phyloP scores from a whole-genome alignment of 2,329 filamentous ascomycete species.

The Ophiosphaerella herpotricha region DNA sequence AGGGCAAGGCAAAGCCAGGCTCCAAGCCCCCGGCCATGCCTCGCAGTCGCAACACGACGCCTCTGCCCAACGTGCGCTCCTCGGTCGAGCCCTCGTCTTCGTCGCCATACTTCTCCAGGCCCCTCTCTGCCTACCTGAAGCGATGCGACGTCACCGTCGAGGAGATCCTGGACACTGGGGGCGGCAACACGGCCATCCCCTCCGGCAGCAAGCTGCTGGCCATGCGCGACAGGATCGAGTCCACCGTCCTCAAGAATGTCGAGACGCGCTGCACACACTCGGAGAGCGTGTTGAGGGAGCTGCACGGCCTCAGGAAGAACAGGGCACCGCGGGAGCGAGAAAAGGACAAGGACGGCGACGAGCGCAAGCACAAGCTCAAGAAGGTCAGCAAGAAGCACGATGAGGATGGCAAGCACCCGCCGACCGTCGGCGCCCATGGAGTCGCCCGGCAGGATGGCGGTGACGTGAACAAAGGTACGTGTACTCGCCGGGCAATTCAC shows the following conservation, averaged over 20 bases:
- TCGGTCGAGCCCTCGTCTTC: constrained; percentile 44
- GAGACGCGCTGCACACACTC: constrained; percentile 65
- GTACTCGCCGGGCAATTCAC: background rate
- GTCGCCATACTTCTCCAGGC: constrained; percentile 66
- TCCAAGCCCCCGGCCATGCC: constrained; percentile 35
- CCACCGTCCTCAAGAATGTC: constrained; percentile 50
- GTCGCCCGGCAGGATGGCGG: constrained; percentile 67
- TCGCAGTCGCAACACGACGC: constrained; percentile 78
- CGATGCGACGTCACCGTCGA: constrained; percentile 66
- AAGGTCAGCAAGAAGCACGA: constrained; percentile 81
- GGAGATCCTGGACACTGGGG: constrained; percentile 68
- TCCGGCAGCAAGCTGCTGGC: constrained; percentile 67
- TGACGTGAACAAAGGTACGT: constrained; percentile 60
- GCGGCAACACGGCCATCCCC: constrained; percentile 56
- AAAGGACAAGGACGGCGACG: constrained; percentile 55
- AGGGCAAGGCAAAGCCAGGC: constrained; percentile 59
- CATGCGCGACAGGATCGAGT: constrained; percentile 69
- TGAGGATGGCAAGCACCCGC: constrained; percentile 64
- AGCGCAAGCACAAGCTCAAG: constrained; percentile 52
- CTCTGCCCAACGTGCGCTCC: constrained; percentile 61
- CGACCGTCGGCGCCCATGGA: constrained; percentile 66
- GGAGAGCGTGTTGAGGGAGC: constrained; percentile 73
- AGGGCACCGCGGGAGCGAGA: constrained; percentile 57
- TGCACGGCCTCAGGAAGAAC: constrained; percentile 69
- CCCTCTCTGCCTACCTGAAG: constrained; percentile 60